phyloP scores from a whole-genome alignment of 2,329 filamentous ascomycete species.

The Pseudogymnoascus sp. region DNA sequence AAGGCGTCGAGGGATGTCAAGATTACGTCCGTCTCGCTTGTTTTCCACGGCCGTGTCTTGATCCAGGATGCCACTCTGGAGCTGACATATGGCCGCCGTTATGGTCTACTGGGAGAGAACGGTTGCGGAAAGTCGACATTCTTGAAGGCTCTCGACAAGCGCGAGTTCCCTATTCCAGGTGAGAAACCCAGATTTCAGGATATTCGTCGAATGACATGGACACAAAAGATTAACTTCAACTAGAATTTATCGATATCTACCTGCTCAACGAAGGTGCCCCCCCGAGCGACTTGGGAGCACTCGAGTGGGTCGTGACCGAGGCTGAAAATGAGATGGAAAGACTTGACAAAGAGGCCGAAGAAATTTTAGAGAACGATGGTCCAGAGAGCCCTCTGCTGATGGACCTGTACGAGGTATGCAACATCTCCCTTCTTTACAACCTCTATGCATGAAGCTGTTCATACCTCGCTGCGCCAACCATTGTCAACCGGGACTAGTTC shows the following conservation, averaged over 20 bases:
- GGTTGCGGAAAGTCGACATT: conserved; percentile 98
- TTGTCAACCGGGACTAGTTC: conserved; percentile 19
- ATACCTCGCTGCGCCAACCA: not conserved
- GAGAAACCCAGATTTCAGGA: not conserved
- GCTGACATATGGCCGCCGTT: conserved; percentile 84
- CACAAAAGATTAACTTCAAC: not conserved
- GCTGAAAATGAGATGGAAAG: conserved; percentile 87
- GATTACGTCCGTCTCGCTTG: conserved; percentile 84
- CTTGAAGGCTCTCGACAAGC: conserved; percentile 84
- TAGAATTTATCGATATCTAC: conserved; percentile 92
- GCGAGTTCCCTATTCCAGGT: conserved; percentile 83
- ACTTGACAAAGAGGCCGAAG: conserved; percentile 81
- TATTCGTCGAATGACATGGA: not conserved
- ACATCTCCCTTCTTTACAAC: not conserved
- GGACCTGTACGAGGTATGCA: conserved; percentile 86
- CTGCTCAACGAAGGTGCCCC: conserved; percentile 95
- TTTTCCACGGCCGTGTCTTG: conserved; percentile 96
- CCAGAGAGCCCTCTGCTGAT: conserved; percentile 85
- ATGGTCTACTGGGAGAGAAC: conserved; percentile 96
- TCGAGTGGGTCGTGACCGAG: conserved; percentile 96
- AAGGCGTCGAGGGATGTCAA: conserved; percentile 87
- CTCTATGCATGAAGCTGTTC: not conserved
- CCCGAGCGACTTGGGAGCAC: conserved; percentile 75
- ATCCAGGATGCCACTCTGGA: conserved; percentile 92
- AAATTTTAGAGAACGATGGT: conserved; percentile 82